phyloP scores from a whole-genome alignment of 2,329 filamentous ascomycete genomes.

The Epichloe brachyelytri region DNA sequence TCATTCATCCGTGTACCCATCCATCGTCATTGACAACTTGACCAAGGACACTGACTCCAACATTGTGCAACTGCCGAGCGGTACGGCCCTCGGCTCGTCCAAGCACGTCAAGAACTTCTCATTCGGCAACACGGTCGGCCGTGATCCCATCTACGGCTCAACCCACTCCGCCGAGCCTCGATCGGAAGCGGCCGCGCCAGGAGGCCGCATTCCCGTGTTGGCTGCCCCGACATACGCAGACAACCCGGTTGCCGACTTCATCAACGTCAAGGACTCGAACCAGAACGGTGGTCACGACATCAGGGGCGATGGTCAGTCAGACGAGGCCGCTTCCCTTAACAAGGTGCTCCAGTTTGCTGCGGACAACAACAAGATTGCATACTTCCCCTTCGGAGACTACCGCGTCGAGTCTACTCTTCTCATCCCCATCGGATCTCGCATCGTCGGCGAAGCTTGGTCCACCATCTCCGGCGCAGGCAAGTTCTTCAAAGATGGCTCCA shows the following conservation, averaged over 20 bases:
- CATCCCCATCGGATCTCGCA: constrained; percentile 27
- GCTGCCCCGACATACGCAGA: constrained; percentile 27
- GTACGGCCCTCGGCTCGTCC: constrained; percentile 17
- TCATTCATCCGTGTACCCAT: constrained; percentile 23
- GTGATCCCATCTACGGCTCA: constrained; percentile 26
- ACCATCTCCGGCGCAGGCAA: constrained; percentile 34
- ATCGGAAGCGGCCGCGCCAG: constrained; percentile 23
- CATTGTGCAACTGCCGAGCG: constrained; percentile 20
- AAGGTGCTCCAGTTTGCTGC: constrained; percentile 24
- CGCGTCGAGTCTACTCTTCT: constrained; percentile 14
- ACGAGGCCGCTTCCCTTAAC: constrained; percentile 26
- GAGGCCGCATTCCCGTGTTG: constrained; percentile 22
- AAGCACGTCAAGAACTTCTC: constrained; percentile 27
- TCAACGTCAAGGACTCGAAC: constrained; percentile 25
- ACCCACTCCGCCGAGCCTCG: constrained; percentile 18
- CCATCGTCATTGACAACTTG: constrained; percentile 31
- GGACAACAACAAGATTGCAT: constrained; percentile 15
- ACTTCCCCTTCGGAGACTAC: constrained; percentile 18
- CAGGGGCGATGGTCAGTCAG: constrained; percentile 24
- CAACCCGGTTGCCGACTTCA: constrained; percentile 15
- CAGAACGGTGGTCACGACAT: constrained; percentile 18
- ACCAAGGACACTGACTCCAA: constrained; percentile 25
- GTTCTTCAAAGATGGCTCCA: constrained; percentile 28
- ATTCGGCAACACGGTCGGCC: constrained; percentile 29
- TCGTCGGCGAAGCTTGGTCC: constrained; percentile 44